These are phyloP conservation scores for Leucoagaricus sp. DNA, from an alignment of 1,284 basidiomycete genomes.

Conservation along the genomic window DNA sequence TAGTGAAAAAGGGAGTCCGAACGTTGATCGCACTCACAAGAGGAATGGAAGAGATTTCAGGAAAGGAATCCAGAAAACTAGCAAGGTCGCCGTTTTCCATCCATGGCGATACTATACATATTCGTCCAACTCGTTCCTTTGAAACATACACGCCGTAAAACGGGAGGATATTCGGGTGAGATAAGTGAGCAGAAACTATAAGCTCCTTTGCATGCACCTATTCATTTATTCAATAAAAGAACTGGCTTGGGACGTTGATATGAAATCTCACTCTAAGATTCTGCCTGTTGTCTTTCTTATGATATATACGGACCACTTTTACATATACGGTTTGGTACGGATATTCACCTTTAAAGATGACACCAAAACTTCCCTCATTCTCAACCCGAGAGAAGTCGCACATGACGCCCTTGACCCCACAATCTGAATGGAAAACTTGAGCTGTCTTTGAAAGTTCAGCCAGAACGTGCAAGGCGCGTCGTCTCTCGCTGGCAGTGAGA, in stretches of 20 bases:
- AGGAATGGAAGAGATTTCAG: neutral
- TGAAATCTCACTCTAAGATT: neutral
- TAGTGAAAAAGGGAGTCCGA: too few species aligned
- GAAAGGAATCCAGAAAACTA: neutral
- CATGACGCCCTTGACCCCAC: neutral
- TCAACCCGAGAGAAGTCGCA: neutral
- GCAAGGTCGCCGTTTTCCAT: neutral
- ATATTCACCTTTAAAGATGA: neutral
- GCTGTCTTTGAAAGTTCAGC: neutral
- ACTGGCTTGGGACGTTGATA: neutral
- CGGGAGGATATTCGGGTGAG: neutral
- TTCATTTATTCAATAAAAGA: neutral
- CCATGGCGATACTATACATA: neutral
- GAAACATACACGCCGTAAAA: neutral
- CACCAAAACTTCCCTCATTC: neutral
- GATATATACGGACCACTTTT: neutral
- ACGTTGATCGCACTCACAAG: neutral
- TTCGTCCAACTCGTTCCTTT: neutral
- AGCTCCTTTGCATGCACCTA: neutral
- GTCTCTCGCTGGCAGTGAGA: neutral
- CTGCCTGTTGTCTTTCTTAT: neutral
- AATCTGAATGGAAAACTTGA: neutral
- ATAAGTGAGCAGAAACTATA: neutral
- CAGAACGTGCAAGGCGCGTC: neutral
- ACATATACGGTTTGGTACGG: neutral